phyloP scores from a whole-genome alignment of 352 stramenopile species.

The Globisporangium paroecandrum region DNA sequence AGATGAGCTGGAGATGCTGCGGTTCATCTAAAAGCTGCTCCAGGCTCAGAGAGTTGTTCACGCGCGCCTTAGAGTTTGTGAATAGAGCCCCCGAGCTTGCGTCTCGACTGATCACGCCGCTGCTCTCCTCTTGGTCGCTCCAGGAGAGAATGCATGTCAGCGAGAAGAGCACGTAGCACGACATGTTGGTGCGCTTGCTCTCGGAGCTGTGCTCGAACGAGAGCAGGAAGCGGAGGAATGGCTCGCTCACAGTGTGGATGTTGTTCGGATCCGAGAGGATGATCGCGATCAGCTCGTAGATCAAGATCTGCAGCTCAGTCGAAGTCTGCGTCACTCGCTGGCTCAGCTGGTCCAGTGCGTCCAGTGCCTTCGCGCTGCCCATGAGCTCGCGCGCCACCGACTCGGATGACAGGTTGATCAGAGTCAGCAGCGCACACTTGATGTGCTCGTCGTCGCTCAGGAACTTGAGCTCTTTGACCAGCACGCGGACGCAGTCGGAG shows the following conservation, averaged over 20 bases:
- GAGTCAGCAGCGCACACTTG: conserved; percentile 34
- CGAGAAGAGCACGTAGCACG: conserved; percentile 60
- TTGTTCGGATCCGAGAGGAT: conserved; percentile 47
- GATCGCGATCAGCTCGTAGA: conserved; percentile 54
- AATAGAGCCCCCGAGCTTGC: conserved; percentile 1
- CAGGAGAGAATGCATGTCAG: conserved; percentile 62
- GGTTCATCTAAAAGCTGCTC: conserved; percentile 52
- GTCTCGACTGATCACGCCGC: conserved; percentile 9
- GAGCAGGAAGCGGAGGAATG: conserved; percentile 57
- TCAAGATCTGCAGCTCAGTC: conserved; percentile 20
- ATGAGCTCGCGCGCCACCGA: conserved; percentile 36
- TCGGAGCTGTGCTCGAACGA: conserved; percentile 33
- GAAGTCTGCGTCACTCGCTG: conserved; percentile 10
- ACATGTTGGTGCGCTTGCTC: conserved; percentile 22
- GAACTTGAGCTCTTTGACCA: conserved; percentile 43
- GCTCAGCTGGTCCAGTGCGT: conserved; percentile 35
- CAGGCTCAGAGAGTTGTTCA: conserved; percentile 15
- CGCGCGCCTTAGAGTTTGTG: not conserved
- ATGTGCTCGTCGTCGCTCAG: conserved; percentile 31
- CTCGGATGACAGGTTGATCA: conserved; percentile 30
- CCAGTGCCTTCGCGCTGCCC: conserved; percentile 30
- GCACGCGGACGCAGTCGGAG: conserved; percentile 37
- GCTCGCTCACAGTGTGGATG: conserved; percentile 35
- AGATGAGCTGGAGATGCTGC: conserved; percentile 39
- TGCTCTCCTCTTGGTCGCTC: conserved; percentile 36